phyloP scores from a whole-genome alignment of 352 stramenopile species.

The Pilasporangium apinafurcum region DNA sequence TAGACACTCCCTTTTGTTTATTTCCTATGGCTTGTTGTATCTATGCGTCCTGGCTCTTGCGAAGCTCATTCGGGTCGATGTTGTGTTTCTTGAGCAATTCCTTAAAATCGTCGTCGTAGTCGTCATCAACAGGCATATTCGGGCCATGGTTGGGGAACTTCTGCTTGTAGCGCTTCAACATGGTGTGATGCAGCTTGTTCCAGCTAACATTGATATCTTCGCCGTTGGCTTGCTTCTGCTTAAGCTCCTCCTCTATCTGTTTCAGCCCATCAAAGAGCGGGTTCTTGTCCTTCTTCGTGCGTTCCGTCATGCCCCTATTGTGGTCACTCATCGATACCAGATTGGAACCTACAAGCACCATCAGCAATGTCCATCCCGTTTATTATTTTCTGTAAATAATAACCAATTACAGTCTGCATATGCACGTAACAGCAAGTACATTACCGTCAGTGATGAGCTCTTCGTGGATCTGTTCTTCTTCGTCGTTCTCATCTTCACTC shows the following conservation, averaged over 20 bases:
- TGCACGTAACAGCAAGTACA: not conserved
- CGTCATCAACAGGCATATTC: constrained; percentile 45
- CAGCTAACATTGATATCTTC: constrained; percentile 57
- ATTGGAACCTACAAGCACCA: constrained; percentile 15
- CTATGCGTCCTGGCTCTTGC: constrained; percentile 6
- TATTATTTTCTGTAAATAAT: not conserved
- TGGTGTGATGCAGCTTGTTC: constrained; percentile 68
- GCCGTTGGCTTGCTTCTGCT: constrained; percentile 41
- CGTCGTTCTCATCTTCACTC: constrained; percentile 9
- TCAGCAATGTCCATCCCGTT: not conserved
- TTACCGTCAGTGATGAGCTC: constrained; percentile 70
- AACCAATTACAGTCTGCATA: not conserved
- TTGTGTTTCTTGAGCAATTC: constrained; percentile 76
- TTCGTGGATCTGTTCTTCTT: constrained; percentile 48
- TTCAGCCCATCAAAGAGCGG: constrained; percentile 72
- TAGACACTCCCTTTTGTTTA: not conserved
- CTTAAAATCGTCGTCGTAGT: constrained; percentile 84
- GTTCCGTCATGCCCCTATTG: constrained; percentile 6
- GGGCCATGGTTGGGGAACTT: constrained; percentile 67
- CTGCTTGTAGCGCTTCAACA: constrained; percentile 73
- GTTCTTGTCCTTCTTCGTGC: constrained; percentile 33
- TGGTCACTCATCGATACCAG: constrained; percentile 29
- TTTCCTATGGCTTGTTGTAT: not conserved
- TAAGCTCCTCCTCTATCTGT: constrained; percentile 69
- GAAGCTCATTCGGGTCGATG: constrained; percentile 54